Evolutionary conservation across 1,284 basidiomycete genomes (phyloP).

Genomic region (Irpex lacteus): DNA sequence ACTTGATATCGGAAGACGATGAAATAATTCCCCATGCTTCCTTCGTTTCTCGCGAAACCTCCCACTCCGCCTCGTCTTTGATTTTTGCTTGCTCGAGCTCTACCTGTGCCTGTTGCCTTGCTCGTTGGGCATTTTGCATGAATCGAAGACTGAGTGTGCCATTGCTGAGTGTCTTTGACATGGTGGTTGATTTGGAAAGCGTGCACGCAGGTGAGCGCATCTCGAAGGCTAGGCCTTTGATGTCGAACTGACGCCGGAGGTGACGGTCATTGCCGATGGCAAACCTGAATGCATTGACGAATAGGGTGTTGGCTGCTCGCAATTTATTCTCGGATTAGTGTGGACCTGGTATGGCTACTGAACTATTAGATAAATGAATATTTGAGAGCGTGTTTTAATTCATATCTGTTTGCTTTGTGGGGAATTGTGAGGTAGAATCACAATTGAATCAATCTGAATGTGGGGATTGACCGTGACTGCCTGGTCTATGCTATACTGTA

Average conservation of each 20-base stretch:
- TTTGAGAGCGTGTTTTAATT: not conserved
- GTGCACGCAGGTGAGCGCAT: constrained; percentile 69
- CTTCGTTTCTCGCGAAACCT: constrained; percentile 52
- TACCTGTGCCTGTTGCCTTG: constrained; percentile 49
- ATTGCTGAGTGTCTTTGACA: constrained; percentile 62
- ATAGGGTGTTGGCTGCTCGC: constrained; percentile 81
- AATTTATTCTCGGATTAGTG: constrained; percentile 48
- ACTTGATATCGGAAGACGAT: constrained; percentile 27
- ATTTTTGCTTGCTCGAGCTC: constrained; percentile 53
- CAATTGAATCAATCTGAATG: too few relatives aligned
- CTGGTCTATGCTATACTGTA: too few relatives aligned
- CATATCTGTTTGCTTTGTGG: not conserved
- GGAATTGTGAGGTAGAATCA: too few relatives aligned
- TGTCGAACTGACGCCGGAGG: constrained; percentile 86
- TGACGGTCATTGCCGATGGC: constrained; percentile 85
- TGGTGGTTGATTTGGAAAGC: constrained; percentile 19
- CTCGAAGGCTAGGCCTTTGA: constrained; percentile 74
- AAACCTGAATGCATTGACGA: constrained; percentile 80
- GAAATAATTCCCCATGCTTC: constrained; percentile 53
- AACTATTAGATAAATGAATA: not conserved
- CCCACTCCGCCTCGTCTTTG: constrained; percentile 71
- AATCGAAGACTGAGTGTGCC: constrained; percentile 69
- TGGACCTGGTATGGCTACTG: not conserved
- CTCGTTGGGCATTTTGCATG: constrained; percentile 71
- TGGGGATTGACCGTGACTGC: too few relatives aligned